Evolutionary conservation across 495 filamentous ascomycete genomes (phyloP).

Genomic region (Penicillium lagena): DNA sequence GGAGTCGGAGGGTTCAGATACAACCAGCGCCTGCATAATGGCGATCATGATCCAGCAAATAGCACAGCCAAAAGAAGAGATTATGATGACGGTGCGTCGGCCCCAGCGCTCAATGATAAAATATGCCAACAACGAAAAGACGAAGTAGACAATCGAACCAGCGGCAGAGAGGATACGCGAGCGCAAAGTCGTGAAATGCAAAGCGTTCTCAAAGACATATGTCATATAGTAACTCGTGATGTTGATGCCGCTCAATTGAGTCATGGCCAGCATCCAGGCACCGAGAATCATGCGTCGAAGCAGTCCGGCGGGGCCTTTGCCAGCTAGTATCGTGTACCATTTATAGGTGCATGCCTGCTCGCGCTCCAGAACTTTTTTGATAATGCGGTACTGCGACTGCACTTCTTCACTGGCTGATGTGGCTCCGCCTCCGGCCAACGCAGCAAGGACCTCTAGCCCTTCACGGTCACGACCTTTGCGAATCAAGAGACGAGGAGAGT

Average conservation of each 20-base stretch:
- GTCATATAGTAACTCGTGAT: background rate
- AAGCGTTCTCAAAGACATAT: background rate
- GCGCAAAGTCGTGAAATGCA: background rate
- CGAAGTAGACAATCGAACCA: background rate
- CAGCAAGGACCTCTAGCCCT: too few relatives aligned
- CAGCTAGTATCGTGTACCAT: too few relatives aligned
- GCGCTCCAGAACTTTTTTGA: too few relatives aligned
- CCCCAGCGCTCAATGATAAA: background rate
- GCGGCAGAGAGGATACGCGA: background rate
- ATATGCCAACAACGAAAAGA: background rate
- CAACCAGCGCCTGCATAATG: background rate
- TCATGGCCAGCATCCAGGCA: too few relatives aligned
- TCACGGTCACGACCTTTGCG: too few relatives aligned
- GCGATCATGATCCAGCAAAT: background rate
- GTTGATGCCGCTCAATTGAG: background rate
- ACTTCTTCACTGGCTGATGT: too few relatives aligned
- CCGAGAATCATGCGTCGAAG: too few relatives aligned
- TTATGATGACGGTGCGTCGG: background rate
- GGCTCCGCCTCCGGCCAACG: too few relatives aligned
- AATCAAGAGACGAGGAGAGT: too few relatives aligned
- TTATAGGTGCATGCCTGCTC: too few relatives aligned
- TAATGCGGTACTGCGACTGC: too few relatives aligned
- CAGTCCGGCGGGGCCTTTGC: too few relatives aligned
- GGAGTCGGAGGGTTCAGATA: conserved; percentile 23
- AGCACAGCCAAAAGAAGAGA: background rate